Percentiles rank a stretch among this genome's conserved stretches.
Evolutionary conservation across 2,329 filamentous ascomycete species (phyloP).

Genomic region (Fusarium dlaminii): DNA sequence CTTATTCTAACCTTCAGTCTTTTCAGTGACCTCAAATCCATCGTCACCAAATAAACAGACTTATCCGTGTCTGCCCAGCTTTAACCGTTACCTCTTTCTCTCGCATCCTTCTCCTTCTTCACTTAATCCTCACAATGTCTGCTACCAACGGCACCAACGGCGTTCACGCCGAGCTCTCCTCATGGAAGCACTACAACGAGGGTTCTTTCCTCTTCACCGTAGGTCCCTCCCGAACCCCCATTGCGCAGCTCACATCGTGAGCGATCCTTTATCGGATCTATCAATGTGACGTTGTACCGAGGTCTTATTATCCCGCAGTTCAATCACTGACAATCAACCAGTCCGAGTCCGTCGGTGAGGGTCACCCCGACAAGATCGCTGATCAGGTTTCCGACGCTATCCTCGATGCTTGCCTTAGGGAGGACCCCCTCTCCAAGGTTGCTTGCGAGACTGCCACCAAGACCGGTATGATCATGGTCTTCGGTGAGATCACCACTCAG

Average conservation of each 20-base stretch:
- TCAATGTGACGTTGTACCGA: not conserved
- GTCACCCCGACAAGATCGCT: conserved; percentile 96
- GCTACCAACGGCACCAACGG: conserved; percentile 55
- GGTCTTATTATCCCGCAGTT: conserved; percentile 6
- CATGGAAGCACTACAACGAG: conserved; percentile 63
- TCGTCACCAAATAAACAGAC: conserved; percentile 35
- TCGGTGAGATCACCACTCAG: conserved; percentile 98
- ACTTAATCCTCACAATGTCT: conserved; percentile 64
- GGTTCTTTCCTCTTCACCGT: conserved; percentile 87
- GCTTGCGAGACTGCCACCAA: conserved; percentile 99
- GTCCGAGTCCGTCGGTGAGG: conserved; percentile 90
- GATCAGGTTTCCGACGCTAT: conserved; percentile 99
- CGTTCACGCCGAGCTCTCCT: conserved; percentile 44
- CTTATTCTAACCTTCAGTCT: conserved; percentile 27
- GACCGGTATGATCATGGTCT: conserved; percentile 99
- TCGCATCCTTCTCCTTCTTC: conserved; percentile 15
- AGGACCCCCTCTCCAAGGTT: conserved; percentile 98
- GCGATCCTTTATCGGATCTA: not conserved
- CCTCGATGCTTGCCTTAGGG: conserved; percentile 94
- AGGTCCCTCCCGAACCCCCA: conserved; percentile 43
- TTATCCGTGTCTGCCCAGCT: conserved; percentile 33
- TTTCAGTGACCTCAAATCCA: conserved; percentile 37
- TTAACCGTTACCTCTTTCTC: conserved; percentile 33
- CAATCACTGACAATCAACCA: conserved; percentile 48
- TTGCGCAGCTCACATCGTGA: not conserved